These are phyloP conservation scores for Eutrema heterophyllum DNA, from an alignment of 345 rosid species.

Conservation along the genomic window DNA sequence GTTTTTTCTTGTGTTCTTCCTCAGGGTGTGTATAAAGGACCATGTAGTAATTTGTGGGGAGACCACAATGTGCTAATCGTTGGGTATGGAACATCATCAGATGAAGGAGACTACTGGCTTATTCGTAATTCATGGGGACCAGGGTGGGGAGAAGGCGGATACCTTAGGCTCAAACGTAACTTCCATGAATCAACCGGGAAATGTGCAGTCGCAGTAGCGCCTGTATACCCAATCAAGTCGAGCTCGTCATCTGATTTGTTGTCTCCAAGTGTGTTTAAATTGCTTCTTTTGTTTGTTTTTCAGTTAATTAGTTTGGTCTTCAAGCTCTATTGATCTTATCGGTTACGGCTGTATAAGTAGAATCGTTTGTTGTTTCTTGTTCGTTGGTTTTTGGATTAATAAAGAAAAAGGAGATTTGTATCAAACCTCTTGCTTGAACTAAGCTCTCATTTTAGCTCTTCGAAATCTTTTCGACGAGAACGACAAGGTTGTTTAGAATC, in stretches of 20 bases:
- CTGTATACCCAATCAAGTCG: background rate
- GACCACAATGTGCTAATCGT: constrained; percentile 8
- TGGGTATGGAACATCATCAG: constrained; percentile 6
- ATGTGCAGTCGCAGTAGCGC: background rate
- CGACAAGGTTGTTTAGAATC: too few relatives aligned
- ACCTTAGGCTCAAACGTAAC: constrained; percentile 17
- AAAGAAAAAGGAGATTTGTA: too few relatives aligned
- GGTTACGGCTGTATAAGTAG: too few relatives aligned
- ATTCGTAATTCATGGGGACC: constrained; percentile 23
- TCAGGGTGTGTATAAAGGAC: constrained; percentile 27
- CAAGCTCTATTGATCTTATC: too few relatives aligned
- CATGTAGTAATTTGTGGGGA: background rate
- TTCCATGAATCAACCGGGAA: background rate
- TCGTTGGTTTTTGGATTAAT: too few relatives aligned
- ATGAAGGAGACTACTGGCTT: constrained; percentile 12
- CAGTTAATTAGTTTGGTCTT: background rate
- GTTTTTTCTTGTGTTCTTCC: background rate
- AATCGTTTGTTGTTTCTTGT: too few relatives aligned
- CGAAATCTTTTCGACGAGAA: too few relatives aligned
- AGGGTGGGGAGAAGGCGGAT: constrained; percentile 15
- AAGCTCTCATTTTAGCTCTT: too few relatives aligned
- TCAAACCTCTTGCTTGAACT: too few relatives aligned
- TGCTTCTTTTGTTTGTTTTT: background rate
- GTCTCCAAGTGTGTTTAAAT: background rate
- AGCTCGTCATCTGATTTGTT: background rate